A percentile compares a stretch with the other conserved stretches of the same genome.
phyloP scores from a whole-genome alignment of 106 monocot species.

The Agapanthus africanus region DNA sequence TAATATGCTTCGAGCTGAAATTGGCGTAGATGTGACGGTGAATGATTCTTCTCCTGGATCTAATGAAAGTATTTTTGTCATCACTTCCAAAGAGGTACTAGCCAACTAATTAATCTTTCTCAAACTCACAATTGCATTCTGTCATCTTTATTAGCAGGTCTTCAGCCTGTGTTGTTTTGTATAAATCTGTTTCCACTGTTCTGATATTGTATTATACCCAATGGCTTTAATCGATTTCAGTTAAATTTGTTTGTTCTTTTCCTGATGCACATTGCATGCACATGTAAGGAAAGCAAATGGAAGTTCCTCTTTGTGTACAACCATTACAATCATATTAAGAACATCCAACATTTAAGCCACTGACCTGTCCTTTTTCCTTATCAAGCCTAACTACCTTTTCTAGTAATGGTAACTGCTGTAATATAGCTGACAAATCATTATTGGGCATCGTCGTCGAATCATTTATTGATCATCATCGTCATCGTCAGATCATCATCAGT shows the following conservation, averaged over 20 bases:
- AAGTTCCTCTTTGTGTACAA: background rate
- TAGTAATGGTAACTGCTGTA: background rate
- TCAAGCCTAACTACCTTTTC: background rate
- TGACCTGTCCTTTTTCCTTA: background rate
- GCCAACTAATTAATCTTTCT: too few species aligned
- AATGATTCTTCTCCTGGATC: constrained; percentile 62
- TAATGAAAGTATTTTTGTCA: constrained; percentile 57
- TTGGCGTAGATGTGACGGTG: constrained; percentile 81
- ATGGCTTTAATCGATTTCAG: background rate
- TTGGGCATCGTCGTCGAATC: too few species aligned
- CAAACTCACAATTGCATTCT: background rate
- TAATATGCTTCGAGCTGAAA: constrained; percentile 64
- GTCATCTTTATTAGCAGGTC: background rate
- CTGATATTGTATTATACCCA: background rate
- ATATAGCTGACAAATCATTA: background rate
- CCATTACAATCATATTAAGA: background rate
- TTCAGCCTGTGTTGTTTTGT: background rate
- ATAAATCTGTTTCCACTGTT: background rate
- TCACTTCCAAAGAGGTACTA: constrained; percentile 92
- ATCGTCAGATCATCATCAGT: too few species aligned
- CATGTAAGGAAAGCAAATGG: background rate
- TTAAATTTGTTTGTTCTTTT: constrained; percentile 1
- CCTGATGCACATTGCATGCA: background rate
- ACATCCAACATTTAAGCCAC: background rate
- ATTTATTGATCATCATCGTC: too few species aligned